Base-by-base conservation (phyloP, 164 flowering plant species). In the Vitis amurensis region DNA sequence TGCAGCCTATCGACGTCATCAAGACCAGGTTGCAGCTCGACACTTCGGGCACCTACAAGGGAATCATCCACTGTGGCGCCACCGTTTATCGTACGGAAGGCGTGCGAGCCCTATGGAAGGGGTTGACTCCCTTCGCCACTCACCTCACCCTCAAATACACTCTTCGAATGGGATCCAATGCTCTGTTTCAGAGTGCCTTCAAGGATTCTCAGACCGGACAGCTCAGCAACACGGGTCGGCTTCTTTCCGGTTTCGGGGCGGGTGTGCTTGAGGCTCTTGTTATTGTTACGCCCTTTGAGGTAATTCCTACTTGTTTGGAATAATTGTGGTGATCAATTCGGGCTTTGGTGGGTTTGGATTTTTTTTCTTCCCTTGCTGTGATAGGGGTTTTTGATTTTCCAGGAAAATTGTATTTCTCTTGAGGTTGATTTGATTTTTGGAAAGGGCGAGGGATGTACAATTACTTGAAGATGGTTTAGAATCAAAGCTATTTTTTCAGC, bases 251-350 rank as follows among this genome's bases (percentile, higher is more conserved):
- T 0, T 93, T 95, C 55, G 99, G 99, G 9, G 97, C 99, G 16
- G 97, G 98, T 12, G 99, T 95, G 57, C 85, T 89, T 50, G 99
- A 95, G 77, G 98, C 98, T 66, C 92, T 95, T 37, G 84, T 83
- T 50, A 93, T 95, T 68, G 99, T 95, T 59, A 95, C 97, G 1
- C 99, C 99, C 0, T 95, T 95, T 71, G 98, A 95, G 99, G 98
- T 87, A 49, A 8, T 8, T 10, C 48, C 3, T 11, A 8, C 47
- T 65, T 16, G 16, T 48, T 47, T 64, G 3, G 10, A 37, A 37
- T 37, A 37, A 3, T 37, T 37, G 44, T 37, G 44, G 44, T 37
- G 44, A 37, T 37, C 4, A 37, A 37, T 6, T 23, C 2, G 27
- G 7, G 44, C 44, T 37, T 37, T 37, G 44, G 44, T 37, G 44